Percentiles rank a stretch among this genome's conserved stretches.
These are phyloP conservation scores for Oryza meyeriana DNA, from an alignment of 176 grass and related monocot species.

Conservation along the genomic window DNA sequence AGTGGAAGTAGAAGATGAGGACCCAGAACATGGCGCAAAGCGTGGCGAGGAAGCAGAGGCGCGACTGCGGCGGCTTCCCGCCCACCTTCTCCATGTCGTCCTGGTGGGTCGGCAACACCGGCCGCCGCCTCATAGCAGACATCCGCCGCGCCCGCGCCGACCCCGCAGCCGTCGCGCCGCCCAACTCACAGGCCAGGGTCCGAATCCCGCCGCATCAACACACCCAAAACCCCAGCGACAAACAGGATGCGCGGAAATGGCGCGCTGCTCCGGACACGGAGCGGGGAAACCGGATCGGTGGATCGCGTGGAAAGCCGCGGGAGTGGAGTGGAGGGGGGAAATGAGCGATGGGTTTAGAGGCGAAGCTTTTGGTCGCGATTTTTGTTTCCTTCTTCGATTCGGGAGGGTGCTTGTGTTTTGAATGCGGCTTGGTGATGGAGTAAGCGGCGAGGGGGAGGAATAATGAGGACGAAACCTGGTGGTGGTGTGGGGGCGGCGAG, in stretches of 20 bases:
- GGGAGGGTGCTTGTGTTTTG: conserved; percentile 1
- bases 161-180: not conserved
- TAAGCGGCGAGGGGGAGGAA: not conserved
- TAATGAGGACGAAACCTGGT: conserved; percentile 6
- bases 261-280: not conserved
- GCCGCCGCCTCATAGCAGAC: conserved; percentile 60
- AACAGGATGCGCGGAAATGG: no score
- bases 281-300: conserved; percentile 39
- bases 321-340: not conserved
- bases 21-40: conserved; percentile 89
- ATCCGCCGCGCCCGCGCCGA: conserved; percentile 1
- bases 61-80: conserved; percentile 55
- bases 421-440: not conserved
- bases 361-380: conserved; percentile 4
- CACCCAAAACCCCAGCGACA: not conserved
- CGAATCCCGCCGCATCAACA: not conserved
- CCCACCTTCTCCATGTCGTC: conserved; percentile 74
- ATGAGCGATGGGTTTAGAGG: not conserved
- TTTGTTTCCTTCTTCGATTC: conserved; percentile 6
- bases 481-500: not conserved
- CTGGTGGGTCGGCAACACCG: conserved; percentile 37
- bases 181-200: not conserved
- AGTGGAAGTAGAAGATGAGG: conserved; percentile 95
- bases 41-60: conserved; percentile 77
- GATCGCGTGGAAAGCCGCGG: not conserved